Conservation (phyloP, 1,139 yeast species). For the Debaryomyces fabryi region DNA sequence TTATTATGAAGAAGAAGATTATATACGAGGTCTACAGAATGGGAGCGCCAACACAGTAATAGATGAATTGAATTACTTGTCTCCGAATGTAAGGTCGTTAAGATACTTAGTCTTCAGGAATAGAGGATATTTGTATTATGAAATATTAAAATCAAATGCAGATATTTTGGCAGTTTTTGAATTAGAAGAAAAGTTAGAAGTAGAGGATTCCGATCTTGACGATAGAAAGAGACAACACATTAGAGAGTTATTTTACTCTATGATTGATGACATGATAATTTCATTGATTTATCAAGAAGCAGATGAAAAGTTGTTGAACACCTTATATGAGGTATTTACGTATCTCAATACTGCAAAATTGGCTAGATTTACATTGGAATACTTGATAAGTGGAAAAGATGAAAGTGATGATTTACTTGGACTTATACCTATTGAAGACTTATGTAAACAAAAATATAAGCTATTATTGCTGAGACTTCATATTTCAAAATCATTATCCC, state of each 20-base stretch:
- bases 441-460: conserved; percentile 15
- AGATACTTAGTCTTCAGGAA: conserved; percentile 81
- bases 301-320: conserved; percentile 53
- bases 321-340: conserved; percentile 51
- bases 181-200: conserved; percentile 4
- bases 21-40: conserved; percentile 44
- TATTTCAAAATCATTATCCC: neutral
- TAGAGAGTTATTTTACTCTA: conserved; percentile 38
- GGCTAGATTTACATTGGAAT: conserved; percentile 67
- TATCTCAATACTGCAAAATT: conserved; percentile 53
- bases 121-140: conserved; percentile 71
- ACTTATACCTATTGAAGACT: conserved; percentile 29
- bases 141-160: conserved; percentile 33
- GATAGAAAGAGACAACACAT: conserved; percentile 15
- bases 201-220: conserved; percentile 10
- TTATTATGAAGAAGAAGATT: conserved; percentile 44
- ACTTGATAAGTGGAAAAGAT: conserved; percentile 49
- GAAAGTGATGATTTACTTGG: conserved; percentile 52
- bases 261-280: conserved; percentile 58
- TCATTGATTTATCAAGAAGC: conserved; percentile 66
- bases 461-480: conserved; percentile 3
- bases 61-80: conserved; percentile 50
- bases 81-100: conserved; percentile 73
- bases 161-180: conserved; percentile 13
- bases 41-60: conserved; percentile 33